Conservation (phyloP, 768 basidiomycete genomes). For the Xerocomellus intermedius region DNA sequence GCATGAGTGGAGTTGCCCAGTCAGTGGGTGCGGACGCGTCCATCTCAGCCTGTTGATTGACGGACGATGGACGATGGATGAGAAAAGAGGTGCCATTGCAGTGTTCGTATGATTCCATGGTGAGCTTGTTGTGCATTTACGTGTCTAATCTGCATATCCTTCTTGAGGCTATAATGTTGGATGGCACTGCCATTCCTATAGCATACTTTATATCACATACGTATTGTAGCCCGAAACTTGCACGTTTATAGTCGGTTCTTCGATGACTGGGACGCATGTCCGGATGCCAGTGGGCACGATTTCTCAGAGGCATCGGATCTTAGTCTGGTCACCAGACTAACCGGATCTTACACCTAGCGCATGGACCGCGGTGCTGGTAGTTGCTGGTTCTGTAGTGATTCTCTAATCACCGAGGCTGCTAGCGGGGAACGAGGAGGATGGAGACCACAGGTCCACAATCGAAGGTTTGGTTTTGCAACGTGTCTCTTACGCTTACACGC, state of each 20-base stretch:
- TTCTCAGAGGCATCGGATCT: background rate
- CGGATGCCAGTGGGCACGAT: no score
- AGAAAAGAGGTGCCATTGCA: conserved; percentile 39
- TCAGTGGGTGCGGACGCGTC: conserved; percentile 49
- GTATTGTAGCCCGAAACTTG: conserved; percentile 11
- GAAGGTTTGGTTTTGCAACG: conserved; percentile 25
- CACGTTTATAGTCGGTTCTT: background rate
- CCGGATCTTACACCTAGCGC: background rate
- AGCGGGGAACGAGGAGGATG: background rate
- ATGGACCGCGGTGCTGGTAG: background rate
- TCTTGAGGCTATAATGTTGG: conserved; percentile 1
- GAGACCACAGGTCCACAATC: conserved; percentile 15
- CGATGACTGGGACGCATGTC: background rate
- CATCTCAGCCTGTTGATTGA: conserved; percentile 59
- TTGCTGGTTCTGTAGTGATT: background rate
- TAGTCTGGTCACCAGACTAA: no score
- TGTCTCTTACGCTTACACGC: conserved; percentile 14
- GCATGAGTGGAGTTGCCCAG: conserved; percentile 65
- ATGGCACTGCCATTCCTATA: background rate
- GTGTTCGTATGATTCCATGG: conserved; percentile 37
- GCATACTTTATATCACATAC: conserved; percentile 15
- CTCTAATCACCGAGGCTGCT: conserved; percentile 8
- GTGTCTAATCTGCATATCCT: conserved; percentile 6
- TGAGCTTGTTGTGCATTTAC: conserved; percentile 17
- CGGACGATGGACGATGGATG: conserved; percentile 62